Conservation (phyloP, 2,329 filamentous ascomycete species). For the Fusarium citri region DNA sequence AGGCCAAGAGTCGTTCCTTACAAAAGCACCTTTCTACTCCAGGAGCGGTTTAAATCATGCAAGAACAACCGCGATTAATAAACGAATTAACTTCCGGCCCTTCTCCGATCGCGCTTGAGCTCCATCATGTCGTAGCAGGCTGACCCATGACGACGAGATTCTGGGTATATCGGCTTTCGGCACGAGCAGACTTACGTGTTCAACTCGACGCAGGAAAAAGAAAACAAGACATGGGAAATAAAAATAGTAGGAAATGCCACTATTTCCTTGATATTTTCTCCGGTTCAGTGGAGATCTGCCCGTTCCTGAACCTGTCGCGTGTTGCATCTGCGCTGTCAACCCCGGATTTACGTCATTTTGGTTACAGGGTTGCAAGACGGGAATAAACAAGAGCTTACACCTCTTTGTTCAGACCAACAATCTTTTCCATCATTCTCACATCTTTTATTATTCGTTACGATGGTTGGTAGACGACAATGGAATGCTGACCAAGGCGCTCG, state of each 20-base stretch:
- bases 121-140: constrained; percentile 10
- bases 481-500: constrained; percentile 6
- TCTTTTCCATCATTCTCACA: no score
- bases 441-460: neutral
- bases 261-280: constrained; percentile 30
- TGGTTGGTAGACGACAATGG: constrained; percentile 42
- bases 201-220: neutral
- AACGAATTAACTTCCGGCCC: neutral
- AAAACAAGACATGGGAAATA: constrained; percentile 4
- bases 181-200: constrained; percentile 1
- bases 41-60: neutral
- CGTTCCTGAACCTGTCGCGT: constrained; percentile 26
- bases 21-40: neutral
- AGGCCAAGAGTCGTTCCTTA: neutral
- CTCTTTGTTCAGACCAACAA: neutral
- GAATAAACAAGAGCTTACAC: constrained; percentile 22
- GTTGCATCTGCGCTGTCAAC: constrained; percentile 14
- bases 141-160: constrained; percentile 25
- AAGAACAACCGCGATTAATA: neutral
- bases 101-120: constrained; percentile 10
- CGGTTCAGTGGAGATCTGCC: constrained; percentile 18
- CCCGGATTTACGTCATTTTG: constrained; percentile 35
- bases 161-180: constrained; percentile 14
- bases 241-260: constrained; percentile 11
- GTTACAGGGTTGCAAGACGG: constrained; percentile 9